Conservation (phyloP, 495 filamentous ascomycete species). For the Podospora sp. region DNA sequence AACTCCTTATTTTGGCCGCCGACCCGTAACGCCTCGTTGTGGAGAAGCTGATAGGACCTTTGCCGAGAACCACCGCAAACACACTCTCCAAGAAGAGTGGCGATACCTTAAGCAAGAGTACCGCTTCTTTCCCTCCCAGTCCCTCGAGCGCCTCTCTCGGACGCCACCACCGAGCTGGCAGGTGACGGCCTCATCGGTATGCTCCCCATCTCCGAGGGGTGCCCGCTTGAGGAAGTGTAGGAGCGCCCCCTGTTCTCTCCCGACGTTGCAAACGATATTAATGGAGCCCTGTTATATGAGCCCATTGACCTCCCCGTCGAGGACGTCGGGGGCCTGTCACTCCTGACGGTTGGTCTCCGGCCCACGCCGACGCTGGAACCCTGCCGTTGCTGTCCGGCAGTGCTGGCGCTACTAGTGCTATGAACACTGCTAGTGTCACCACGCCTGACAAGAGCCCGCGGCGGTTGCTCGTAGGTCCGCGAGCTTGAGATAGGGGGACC, state of each 20-base stretch:
- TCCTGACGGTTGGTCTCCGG: conserved; percentile 6
- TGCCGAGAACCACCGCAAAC: too few species aligned
- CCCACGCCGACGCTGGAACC: neutral
- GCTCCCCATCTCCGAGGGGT: neutral
- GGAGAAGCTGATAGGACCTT: neutral
- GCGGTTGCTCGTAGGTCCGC: conserved; percentile 14
- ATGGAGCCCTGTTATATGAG: neutral
- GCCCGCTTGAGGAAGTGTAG: neutral
- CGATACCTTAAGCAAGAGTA: neutral
- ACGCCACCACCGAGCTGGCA: neutral
- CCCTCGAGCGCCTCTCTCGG: neutral
- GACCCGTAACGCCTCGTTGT: too few species aligned
- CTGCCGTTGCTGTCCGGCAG: neutral
- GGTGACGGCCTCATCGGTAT: neutral
- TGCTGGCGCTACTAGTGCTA: neutral
- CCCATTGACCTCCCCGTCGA: neutral
- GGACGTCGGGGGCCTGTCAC: neutral
- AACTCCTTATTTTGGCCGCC: neutral
- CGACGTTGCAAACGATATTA: neutral
- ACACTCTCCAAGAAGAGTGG: neutral
- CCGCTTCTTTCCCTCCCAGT: conserved; percentile 11
- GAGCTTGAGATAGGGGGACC: conserved; percentile 16
- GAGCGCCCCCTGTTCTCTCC: neutral
- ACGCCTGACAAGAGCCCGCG: conserved; percentile 2
- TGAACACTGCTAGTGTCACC: neutral